phyloP scores from a whole-genome alignment of 805 yeast genomes.

The Komagataella phaffii region DNA sequence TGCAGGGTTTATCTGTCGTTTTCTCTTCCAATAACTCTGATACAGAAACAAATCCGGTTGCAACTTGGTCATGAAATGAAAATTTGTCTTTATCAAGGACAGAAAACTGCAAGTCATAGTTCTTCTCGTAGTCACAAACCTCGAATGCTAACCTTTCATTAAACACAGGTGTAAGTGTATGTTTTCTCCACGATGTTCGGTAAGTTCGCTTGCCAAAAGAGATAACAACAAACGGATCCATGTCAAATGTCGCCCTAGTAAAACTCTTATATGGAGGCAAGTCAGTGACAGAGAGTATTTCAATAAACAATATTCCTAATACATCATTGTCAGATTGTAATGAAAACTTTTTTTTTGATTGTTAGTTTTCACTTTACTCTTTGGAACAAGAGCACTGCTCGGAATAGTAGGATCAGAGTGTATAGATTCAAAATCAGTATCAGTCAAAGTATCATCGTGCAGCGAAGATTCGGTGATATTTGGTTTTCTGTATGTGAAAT shows the following conservation, averaged over 20 bases:
- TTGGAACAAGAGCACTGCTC: background rate
- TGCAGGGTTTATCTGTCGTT: background rate
- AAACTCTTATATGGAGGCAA: constrained; percentile 68
- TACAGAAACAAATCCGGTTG: constrained; percentile 45
- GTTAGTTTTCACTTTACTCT: constrained; percentile 13
- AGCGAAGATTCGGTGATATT: background rate
- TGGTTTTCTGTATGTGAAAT: background rate
- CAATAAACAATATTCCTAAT: constrained; percentile 65
- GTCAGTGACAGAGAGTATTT: constrained; percentile 59
- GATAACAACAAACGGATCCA: constrained; percentile 93
- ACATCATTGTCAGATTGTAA: constrained; percentile 26
- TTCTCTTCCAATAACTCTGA: background rate
- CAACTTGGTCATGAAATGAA: constrained; percentile 76
- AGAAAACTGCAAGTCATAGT: constrained; percentile 53
- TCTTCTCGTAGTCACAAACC: constrained; percentile 48
- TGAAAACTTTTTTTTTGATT: constrained; percentile 3
- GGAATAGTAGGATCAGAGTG: background rate
- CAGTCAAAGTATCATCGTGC: background rate
- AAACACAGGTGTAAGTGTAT: constrained; percentile 70
- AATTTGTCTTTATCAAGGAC: constrained; percentile 78
- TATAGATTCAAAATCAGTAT: background rate
- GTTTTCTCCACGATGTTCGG: constrained; percentile 75
- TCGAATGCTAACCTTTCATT: constrained; percentile 76
- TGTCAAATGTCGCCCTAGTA: constrained; percentile 70
- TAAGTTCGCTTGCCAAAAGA: constrained; percentile 83